Base-by-base conservation (phyloP, 2,329 filamentous ascomycete genomes). In the Botrytis paeoniae region DNA sequence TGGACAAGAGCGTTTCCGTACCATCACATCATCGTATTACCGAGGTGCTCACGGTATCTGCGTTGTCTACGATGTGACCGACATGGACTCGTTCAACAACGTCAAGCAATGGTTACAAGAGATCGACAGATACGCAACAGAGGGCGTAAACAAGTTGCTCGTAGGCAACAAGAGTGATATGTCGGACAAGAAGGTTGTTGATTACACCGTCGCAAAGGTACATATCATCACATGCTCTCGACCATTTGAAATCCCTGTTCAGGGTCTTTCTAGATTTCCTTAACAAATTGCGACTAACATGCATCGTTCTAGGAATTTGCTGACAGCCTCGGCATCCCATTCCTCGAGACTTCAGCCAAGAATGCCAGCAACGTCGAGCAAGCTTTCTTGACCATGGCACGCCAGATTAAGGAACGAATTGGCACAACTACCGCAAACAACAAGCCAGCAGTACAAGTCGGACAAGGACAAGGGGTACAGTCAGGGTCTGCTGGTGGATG, bases 141-240 rank as follows among this genome's bases (percentile, higher is more conserved):
- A 99, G 86, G 96, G 96, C 78, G 96, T 99, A 82, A 99, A 99
- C 91, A 99, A 99, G 89, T 89, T 99, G 78, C 91, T 99, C 75
- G 95, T 99, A 76, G 96, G 96, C 82, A 99, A 99, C 92, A 99
- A 99, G 92, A 97, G 94, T 86, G 96, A 99, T 93, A 98, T 99
- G 94, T 91, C 95, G 74, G 96, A 99, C 86, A 99, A 99, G 93
- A 99, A 98, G 89, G 96, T 98, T 59, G 96, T 99, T 76, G 96
- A 99, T 85, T 99, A 99, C 89, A 97, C 94, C 77, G 96, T 98
- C 79, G 96, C 96, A 80, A 99, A 99, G 93, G 96, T 98, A 87
- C 75, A 88, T 80, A 64, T 77, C 70, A 69, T 77, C 75, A 78
- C 76, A 78, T 78, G 76, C 43, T 25, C 45, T 48, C n/a, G 35